These are phyloP conservation scores for Solanum aculeatissimum DNA, from an alignment of 305 asterid genomes.

Conservation along the genomic window DNA sequence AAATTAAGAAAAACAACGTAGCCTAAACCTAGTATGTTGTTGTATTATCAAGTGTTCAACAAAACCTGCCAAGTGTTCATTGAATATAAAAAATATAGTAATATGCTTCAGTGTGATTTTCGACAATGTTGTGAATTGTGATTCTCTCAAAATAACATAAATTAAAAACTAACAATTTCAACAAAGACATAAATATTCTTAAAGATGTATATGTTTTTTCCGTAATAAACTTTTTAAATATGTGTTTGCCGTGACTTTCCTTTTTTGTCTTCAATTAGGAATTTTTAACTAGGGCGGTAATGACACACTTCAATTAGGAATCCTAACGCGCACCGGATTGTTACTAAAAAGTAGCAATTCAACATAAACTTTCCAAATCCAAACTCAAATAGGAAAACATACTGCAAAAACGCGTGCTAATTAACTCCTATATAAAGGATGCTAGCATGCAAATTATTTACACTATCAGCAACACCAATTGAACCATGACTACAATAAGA, in stretches of 20 bases:
- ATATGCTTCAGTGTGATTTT: no score
- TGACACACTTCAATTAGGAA: background rate
- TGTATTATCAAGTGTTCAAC: no score
- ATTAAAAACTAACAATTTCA: background rate
- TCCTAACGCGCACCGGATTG: background rate
- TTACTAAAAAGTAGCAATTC: background rate
- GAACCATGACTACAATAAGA: background rate
- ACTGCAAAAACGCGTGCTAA: background rate
- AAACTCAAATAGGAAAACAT: background rate
- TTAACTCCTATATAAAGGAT: background rate
- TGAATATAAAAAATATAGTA: no score
- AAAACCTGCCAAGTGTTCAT: no score
- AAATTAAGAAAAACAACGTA: no score
- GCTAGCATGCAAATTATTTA: background rate
- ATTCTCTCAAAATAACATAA: background rate
- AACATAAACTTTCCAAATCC: background rate
- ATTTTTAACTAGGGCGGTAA: background rate
- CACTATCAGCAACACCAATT: background rate
- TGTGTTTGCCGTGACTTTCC: background rate
- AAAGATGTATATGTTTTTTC: background rate
- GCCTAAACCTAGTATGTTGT: no score
- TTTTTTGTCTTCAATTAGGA: background rate
- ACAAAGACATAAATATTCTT: background rate
- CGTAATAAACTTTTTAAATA: background rate
- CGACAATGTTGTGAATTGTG: background rate